A percentile compares a stretch with the other conserved stretches of the same genome.
These are phyloP conservation scores for Aeschynomene evenia DNA, from an alignment of 306 rosid genomes.

Conservation along the genomic window DNA sequence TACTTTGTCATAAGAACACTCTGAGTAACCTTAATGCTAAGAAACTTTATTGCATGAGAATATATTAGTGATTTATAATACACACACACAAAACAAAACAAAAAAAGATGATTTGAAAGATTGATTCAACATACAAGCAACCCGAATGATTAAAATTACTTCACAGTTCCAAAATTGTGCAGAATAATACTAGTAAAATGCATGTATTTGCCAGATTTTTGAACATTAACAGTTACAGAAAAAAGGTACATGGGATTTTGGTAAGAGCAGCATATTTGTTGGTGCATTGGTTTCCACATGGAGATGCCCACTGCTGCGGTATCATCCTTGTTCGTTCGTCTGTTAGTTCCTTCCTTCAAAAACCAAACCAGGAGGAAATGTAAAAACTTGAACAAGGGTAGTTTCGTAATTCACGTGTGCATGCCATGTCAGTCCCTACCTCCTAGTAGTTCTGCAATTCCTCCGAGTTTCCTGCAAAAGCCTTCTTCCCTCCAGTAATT, in stretches of 20 bases:
- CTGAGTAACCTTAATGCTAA: too few species aligned
- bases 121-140: not conserved
- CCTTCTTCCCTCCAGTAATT: not conserved
- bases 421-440: not conserved
- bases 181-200: not conserved
- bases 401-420: not conserved
- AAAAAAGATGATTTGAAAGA: not conserved
- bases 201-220: not conserved
- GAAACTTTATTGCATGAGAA: too few species aligned
- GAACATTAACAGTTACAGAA: not conserved
- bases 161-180: not conserved
- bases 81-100: not conserved
- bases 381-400: not conserved
- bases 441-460: not conserved
- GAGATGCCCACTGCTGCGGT: constrained; percentile 75
- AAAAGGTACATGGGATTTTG: constrained; percentile 64
- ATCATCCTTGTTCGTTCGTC: constrained; percentile 46
- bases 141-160: not conserved
- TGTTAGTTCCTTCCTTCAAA: not conserved
- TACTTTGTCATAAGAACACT: not conserved
- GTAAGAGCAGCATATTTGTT: constrained; percentile 70
- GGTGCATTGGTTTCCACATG: constrained; percentile 79
- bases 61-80: not conserved
- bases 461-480: not conserved
- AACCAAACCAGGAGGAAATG: not conserved